A percentile compares a stretch with the other conserved stretches of the same genome.
Conservation (phyloP, 805 yeast species). For the Ogataea degrootiae region DNA sequence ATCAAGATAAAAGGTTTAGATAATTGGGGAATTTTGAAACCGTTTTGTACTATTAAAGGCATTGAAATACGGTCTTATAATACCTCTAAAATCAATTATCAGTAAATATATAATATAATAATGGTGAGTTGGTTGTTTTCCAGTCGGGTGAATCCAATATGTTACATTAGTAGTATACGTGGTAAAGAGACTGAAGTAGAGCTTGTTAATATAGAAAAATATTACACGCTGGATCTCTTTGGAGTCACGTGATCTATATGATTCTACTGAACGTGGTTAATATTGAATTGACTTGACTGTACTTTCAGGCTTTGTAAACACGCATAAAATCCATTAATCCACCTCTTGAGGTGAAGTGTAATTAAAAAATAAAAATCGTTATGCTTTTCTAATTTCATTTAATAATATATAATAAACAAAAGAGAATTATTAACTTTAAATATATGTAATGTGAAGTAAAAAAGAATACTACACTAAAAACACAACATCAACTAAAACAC, state of each 20-base stretch:
- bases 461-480: constrained; percentile 6
- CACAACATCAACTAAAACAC: constrained; percentile 5
- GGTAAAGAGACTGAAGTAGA: too few relatives aligned
- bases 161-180: too few relatives aligned
- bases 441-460: constrained; percentile 6
- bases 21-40: constrained; percentile 2
- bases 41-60: constrained; percentile 8
- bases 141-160: too few relatives aligned
- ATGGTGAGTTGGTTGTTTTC: too few relatives aligned
- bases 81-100: background rate
- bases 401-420: constrained; percentile 6
- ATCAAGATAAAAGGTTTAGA: constrained; percentile 12
- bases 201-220: too few relatives aligned
- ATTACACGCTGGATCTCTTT: too few relatives aligned
- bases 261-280: too few relatives aligned
- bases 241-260: too few relatives aligned
- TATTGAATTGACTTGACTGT: too few relatives aligned
- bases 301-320: too few relatives aligned
- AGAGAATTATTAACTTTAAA: constrained; percentile 8
- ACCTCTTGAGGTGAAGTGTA: background rate
- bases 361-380: constrained; percentile 2
- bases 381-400: constrained; percentile 8
- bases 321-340: background rate
- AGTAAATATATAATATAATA: too few relatives aligned
- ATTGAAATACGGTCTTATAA: background rate